Evolutionary conservation across 2,329 filamentous ascomycete species (phyloP).

Genomic region (Hysterium pulicare): DNA sequence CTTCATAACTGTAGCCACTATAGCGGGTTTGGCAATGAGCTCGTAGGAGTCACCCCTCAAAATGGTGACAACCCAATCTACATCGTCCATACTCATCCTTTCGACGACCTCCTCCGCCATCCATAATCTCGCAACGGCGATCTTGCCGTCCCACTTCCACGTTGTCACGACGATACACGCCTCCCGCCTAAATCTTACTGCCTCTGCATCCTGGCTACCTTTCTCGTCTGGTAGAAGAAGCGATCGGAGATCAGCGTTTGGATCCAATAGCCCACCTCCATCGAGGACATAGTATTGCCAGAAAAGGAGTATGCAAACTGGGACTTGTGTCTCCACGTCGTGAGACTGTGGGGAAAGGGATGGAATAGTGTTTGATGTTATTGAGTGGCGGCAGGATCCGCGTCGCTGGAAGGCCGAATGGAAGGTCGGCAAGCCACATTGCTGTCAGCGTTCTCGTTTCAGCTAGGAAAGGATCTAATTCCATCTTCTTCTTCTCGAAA

Average conservation of each 20-base stretch:
- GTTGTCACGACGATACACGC: not conserved
- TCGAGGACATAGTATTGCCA: not conserved
- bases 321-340: not conserved
- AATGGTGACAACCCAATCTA: too few relatives aligned
- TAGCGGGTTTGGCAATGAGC: too few relatives aligned
- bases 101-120: not conserved
- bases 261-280: too few relatives aligned
- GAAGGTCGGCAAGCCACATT: not conserved
- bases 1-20: too few relatives aligned
- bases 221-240: not conserved
- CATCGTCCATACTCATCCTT: too few relatives aligned
- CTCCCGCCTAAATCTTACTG: not conserved
- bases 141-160: not conserved
- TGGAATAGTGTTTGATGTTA: not conserved
- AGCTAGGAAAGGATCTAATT: not conserved
- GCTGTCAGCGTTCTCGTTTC: not conserved
- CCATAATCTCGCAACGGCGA: not conserved
- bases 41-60: too few relatives aligned
- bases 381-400: not conserved
- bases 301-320: not conserved
- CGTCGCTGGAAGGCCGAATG: conserved; percentile 1
- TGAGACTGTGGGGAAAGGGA: not conserved
- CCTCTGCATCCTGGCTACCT: not conserved
- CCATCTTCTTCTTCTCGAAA: not conserved
- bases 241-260: not conserved